Evolutionary conservation across 495 filamentous ascomycete species (phyloP).

Genomic region (Hamigera avellanea): DNA sequence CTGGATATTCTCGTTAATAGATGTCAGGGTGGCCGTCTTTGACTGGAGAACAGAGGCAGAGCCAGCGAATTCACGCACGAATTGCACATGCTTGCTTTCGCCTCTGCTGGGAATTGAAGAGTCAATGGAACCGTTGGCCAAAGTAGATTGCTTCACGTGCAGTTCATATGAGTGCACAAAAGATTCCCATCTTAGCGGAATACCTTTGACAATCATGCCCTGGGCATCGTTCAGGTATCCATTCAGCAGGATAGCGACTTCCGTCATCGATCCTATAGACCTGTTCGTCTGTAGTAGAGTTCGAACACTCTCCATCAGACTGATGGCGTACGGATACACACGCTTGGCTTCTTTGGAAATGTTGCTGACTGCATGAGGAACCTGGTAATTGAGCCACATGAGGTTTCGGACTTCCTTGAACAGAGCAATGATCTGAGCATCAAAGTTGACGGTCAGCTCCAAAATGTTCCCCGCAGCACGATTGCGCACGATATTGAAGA

Average conservation of each 20-base stretch:
- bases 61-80: conserved; percentile 82
- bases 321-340: conserved; percentile 95
- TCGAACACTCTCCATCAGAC: conserved; percentile 92
- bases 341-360: conserved; percentile 94
- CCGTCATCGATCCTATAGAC: conserved; percentile 68
- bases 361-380: conserved; percentile 88
- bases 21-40: conserved; percentile 67
- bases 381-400: conserved; percentile 80
- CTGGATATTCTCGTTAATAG: conserved; percentile 72
- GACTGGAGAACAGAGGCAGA: conserved; percentile 74
- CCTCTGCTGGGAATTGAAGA: conserved; percentile 42
- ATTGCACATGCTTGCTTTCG: conserved; percentile 91
- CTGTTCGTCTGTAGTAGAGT: conserved; percentile 80
- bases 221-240: conserved; percentile 88
- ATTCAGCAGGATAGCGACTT: conserved; percentile 74
- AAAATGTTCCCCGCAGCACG: conserved; percentile 74
- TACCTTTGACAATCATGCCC: conserved; percentile 65
- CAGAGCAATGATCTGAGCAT: conserved; percentile 87
- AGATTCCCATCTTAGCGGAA: conserved; percentile 89
- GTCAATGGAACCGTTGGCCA: conserved; percentile 46
- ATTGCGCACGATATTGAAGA: conserved; percentile 83
- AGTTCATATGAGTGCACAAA: conserved; percentile 95
- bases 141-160: conserved; percentile 63
- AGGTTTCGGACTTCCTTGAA: conserved; percentile 99
- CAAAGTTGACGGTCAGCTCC: conserved; percentile 90